Evolutionary conservation across 495 filamentous ascomycete species (phyloP).

Genomic region (Trichoderma reesei): DNA sequence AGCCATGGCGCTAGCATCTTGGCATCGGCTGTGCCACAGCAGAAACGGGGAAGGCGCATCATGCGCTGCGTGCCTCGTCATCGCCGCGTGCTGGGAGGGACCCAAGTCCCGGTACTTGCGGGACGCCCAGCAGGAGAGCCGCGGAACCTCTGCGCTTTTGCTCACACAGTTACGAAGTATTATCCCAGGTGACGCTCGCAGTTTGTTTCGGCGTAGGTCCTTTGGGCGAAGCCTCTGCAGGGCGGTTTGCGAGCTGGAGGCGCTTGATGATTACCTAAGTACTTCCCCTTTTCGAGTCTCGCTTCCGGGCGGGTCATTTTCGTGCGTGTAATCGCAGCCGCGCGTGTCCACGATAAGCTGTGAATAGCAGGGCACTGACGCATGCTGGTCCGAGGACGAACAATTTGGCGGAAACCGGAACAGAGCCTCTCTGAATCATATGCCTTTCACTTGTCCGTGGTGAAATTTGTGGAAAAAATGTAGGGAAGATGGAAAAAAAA

Average conservation of each 20-base stretch:
- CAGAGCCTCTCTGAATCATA: not conserved
- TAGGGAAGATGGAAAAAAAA: not conserved
- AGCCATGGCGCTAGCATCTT: conserved; percentile 3
- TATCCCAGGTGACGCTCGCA: no score
- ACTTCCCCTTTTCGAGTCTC: no score
- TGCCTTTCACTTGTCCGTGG: not conserved
- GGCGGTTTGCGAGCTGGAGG: no score
- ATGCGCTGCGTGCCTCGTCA: conserved; percentile 7
- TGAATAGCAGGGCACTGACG: no score
- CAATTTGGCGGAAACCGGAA: not conserved
- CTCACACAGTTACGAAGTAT: no score
- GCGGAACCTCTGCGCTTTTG: conserved; percentile 1
- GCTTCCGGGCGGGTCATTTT: no score
- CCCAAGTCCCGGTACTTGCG: not conserved
- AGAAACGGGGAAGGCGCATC: conserved; percentile 5
- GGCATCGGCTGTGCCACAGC: conserved; percentile 8
- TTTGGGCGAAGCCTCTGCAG: no score
- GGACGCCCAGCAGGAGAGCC: not conserved
- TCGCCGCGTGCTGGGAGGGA: not conserved
- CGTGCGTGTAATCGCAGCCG: not conserved
- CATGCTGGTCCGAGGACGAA: not conserved
- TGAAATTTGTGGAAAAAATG: no score
- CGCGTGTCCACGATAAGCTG: not conserved
- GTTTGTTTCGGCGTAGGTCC: no score
- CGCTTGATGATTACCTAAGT: no score